Percentiles rank a stretch among this genome's conserved stretches.
Evolutionary conservation across 1,284 basidiomycete species (phyloP).

Genomic region (Rhodofomes roseus): DNA sequence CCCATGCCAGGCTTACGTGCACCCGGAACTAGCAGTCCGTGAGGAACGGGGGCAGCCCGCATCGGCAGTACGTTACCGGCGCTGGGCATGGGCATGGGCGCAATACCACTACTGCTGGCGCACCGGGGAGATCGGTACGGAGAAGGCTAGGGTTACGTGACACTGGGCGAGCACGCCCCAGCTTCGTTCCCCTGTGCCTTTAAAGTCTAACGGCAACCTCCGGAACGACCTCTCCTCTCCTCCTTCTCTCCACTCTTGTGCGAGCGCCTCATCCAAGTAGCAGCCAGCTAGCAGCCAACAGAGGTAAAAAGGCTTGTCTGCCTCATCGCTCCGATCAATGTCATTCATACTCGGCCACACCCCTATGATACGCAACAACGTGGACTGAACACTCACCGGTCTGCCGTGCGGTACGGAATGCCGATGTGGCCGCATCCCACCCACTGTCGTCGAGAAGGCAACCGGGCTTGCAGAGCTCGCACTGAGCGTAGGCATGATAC

Average conservation of each 20-base stretch:
- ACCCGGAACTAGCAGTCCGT: background rate
- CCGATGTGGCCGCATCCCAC: slow-evolving; percentile 2
- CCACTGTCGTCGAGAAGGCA: slow-evolving; percentile 9
- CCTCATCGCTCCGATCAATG: background rate
- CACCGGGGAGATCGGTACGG: background rate
- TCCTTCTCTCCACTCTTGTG: background rate
- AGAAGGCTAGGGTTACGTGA: background rate
- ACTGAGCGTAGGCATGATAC: slow-evolving; percentile 17
- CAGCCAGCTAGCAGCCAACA: background rate
- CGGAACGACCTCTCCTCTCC: background rate
- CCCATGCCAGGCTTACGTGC: background rate
- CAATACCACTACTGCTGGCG: background rate
- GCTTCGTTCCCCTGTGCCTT: background rate
- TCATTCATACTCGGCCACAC: too few relatives aligned
- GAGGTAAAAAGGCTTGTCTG: background rate
- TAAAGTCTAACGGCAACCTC: background rate
- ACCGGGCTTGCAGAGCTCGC: slow-evolving; percentile 13
- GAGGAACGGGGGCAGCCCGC: background rate
- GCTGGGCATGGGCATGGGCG: background rate
- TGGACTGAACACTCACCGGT: slow-evolving; percentile 10
- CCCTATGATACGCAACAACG: background rate
- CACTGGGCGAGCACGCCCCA: background rate
- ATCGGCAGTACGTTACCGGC: background rate
- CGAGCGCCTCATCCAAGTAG: too few relatives aligned
- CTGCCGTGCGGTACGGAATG: slow-evolving; percentile 14